Conservation (phyloP, 306 rosid genomes). For the Castanospermum australe region DNA sequence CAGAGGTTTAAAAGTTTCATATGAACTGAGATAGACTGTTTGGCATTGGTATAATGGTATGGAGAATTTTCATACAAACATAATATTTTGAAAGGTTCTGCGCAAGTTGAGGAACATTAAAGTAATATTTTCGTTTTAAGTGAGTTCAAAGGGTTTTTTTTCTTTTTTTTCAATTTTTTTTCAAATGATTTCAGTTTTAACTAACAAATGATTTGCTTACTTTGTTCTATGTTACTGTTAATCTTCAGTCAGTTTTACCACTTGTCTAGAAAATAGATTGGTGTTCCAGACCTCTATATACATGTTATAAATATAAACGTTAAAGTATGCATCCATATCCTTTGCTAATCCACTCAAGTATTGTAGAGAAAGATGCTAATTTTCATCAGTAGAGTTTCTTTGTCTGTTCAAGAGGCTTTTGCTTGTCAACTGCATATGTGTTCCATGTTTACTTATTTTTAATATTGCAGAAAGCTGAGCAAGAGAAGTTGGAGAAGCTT, state of each 20-base stretch:
- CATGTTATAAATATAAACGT: constrained; percentile 7
- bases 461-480: constrained; percentile 70
- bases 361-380: background rate
- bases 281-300: background rate
- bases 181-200: background rate
- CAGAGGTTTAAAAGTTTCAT: background rate
- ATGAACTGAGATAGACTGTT: background rate
- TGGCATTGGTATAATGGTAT: background rate
- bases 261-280: background rate
- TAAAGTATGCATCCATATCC: background rate
- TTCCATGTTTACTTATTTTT: constrained; percentile 14
- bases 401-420: background rate
- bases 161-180: background rate
- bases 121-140: background rate
- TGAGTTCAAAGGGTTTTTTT: background rate
- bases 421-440: constrained; percentile 7
- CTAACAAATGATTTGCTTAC: background rate
- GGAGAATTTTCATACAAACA: background rate
- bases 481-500: constrained; percentile 86
- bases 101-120: background rate
- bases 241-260: background rate
- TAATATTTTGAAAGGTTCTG: background rate
- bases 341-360: background rate
- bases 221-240: background rate
- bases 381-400: background rate